Conservation (phyloP, 169 alveolate species). For the Plasmodium chabaudi region DNA sequence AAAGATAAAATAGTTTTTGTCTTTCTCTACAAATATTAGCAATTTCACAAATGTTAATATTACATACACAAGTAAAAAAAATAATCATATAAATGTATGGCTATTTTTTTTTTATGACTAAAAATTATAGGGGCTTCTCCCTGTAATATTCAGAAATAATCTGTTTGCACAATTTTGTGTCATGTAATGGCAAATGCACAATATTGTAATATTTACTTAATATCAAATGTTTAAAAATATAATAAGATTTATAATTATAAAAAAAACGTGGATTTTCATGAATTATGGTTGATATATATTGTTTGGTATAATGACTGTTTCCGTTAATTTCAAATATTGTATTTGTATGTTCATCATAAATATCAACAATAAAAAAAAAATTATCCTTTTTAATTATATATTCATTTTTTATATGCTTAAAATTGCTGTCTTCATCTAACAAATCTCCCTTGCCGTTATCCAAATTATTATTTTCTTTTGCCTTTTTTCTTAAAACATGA, state of each 20-base stretch:
- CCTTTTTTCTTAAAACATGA: constrained; percentile 30
- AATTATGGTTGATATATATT: constrained; percentile 20
- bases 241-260: constrained; percentile 71
- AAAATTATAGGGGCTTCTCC: not conserved
- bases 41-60: no score
- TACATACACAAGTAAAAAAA: no score
- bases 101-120: no score
- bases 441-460: no score
- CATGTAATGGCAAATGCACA: constrained; percentile 49
- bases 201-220: constrained; percentile 58
- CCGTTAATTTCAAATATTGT: constrained; percentile 74
- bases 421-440: not conserved
- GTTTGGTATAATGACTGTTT: constrained; percentile 66
- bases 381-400: constrained; percentile 42
- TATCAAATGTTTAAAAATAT: constrained; percentile 62
- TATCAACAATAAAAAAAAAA: constrained; percentile 56
- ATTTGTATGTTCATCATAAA: constrained; percentile 68
- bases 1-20: no score
- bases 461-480: not conserved
- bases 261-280: constrained; percentile 2
- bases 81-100: no score
- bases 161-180: constrained; percentile 37
- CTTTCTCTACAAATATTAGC: no score
- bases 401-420: constrained; percentile 37
- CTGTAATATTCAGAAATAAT: constrained; percentile 34